Evolutionary conservation across 31 red algal species (phyloP).

Genomic region (Porphyra umbilicalis): DNA sequence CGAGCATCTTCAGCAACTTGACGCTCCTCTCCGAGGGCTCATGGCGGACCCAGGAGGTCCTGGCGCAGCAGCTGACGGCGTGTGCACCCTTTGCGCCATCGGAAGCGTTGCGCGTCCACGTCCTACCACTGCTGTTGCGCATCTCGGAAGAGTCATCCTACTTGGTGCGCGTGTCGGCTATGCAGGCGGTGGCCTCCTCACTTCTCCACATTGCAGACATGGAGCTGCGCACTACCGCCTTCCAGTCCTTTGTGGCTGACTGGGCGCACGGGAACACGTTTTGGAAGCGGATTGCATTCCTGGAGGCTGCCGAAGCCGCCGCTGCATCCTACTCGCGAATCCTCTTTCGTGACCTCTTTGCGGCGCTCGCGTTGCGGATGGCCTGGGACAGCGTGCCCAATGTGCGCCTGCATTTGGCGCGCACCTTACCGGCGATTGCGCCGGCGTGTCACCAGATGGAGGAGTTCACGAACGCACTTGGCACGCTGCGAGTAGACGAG

Average conservation of each 20-base stretch:
- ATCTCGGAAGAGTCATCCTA: slow-evolving; percentile 46
- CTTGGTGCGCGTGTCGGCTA: slow-evolving; percentile 51
- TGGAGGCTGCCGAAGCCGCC: slow-evolving; percentile 39
- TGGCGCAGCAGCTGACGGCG: slow-evolving; percentile 55
- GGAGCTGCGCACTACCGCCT: slow-evolving; percentile 16
- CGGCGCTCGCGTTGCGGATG: slow-evolving; percentile 31
- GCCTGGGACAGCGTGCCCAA: slow-evolving; percentile 53
- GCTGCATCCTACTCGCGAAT: slow-evolving; percentile 24
- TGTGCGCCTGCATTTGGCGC: slow-evolving; percentile 47
- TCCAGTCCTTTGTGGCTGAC: slow-evolving; percentile 31
- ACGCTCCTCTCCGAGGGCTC: slow-evolving; percentile 33
- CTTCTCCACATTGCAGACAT: slow-evolving; percentile 44
- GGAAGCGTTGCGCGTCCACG: slow-evolving; percentile 15
- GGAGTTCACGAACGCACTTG: slow-evolving; percentile 34
- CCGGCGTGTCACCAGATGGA: slow-evolving; percentile 47
- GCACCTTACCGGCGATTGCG: slow-evolving; percentile 20
- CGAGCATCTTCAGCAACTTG: slow-evolving; percentile 47
- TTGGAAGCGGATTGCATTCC: slow-evolving; percentile 78
- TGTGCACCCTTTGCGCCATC: slow-evolving; percentile 54
- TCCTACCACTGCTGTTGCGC: slow-evolving; percentile 50
- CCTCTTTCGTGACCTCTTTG: slow-evolving; percentile 54
- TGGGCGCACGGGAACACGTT: slow-evolving; percentile 47
- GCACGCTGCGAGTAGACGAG: slow-evolving; percentile 23
- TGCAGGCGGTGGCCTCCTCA: slow-evolving; percentile 45
- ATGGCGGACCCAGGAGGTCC: slow-evolving; percentile 76